Base-by-base conservation (phyloP, 1,284 basidiomycete genomes). In the Papiliotrema nemorosa region DNA sequence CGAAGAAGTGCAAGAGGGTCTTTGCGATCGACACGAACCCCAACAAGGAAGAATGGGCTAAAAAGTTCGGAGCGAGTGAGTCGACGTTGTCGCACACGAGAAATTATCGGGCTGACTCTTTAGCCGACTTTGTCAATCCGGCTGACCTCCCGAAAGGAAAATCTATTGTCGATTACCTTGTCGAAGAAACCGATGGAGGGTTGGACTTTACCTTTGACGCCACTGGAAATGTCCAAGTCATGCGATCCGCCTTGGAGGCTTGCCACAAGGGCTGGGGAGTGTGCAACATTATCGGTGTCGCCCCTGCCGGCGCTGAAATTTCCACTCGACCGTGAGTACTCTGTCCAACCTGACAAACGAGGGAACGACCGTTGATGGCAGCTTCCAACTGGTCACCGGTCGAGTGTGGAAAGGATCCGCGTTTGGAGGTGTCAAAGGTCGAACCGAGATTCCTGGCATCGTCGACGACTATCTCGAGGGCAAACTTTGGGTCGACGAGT, bases 191-290 rank as follows among this genome's bases (percentile, higher is more conserved):
- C 20, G 96, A 98, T 67, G 96, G 96, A 35, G 96, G 96, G 26
- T 80, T 97, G 34, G 96, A 99, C 77, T 97, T 86, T 74, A 98
- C 96, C 5, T 98, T 92, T 68, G 96, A 98, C 74, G 87, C 85
- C 64, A 98, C 94, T 10, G 94, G 94, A 36, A 97, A 96, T 69
- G 90, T 92, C 14, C 77, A 89, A 36, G 94, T 97, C 53, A 98
- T 98, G 94, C 85, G 94, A 58, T 79, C 85, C 47, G 96, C 94
- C 29, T 82, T 98, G 47, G 94, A 98, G 78, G 87, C 90, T 18
- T 97, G 93, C 75, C 96, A 98, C 78, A 98, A 98, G 75, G 92
- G 92, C n/a, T 97, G 92, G 92, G 94, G 96, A 69, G 86, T 97
- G 36, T 90, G 85, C 57, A 97, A 91, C 47, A 76, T 97, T 61